A percentile compares a stretch with the other conserved stretches of the same genome.
These are phyloP conservation scores for Solanum chiquidenum DNA, from an alignment of 257 asterid genomes.

Conservation along the genomic window DNA sequence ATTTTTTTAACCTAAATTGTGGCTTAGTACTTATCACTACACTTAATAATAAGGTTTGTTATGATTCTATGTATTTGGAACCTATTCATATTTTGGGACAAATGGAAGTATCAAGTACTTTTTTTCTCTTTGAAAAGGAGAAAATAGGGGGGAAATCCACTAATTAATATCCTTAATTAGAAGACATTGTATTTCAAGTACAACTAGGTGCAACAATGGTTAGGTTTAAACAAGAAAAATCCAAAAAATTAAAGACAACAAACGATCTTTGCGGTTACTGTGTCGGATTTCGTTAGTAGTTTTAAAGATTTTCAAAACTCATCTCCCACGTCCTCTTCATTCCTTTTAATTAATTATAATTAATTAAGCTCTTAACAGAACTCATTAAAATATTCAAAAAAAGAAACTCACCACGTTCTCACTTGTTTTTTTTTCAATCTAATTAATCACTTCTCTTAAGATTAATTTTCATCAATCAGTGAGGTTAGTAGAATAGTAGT, in stretches of 20 bases:
- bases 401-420: constrained; percentile 36
- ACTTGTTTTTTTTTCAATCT: background rate
- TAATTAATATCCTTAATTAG: background rate
- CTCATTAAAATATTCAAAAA: background rate
- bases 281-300: constrained; percentile 22
- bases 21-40: rapidly evolving
- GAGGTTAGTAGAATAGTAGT: constrained; percentile 7
- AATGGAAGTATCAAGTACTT: background rate
- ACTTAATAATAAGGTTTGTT: background rate
- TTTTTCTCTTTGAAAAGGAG: background rate
- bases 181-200: background rate
- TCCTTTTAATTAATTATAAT: background rate
- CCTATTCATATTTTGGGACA: background rate
- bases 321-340: constrained; percentile 37
- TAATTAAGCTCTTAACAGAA: constrained; percentile 1
- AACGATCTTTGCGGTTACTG: constrained; percentile 21
- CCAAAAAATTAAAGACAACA: constrained; percentile 12
- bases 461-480: constrained; percentile 16
- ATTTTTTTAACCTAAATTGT: background rate
- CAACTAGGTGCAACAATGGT: background rate
- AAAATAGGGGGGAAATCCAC: background rate
- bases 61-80: background rate
- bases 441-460: constrained; percentile 14
- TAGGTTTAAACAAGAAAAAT: constrained; percentile 3
- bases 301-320: constrained; percentile 8